These are phyloP conservation scores for Trypanosoma brucei DNA, from an alignment of 208 protist genomes.

Conservation along the genomic window DNA sequence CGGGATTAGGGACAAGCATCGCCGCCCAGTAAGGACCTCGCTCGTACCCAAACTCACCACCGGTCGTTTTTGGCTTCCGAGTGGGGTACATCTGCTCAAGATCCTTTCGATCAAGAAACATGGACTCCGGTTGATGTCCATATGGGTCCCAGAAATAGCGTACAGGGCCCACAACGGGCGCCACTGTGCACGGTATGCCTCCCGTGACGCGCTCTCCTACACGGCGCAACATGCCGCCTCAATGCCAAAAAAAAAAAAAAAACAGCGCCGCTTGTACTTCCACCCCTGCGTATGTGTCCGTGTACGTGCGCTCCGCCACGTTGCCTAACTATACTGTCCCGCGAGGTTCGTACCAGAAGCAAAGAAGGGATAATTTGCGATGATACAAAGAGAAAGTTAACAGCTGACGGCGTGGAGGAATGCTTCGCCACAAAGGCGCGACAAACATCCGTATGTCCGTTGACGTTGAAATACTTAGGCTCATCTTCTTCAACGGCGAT, in stretches of 20 bases:
- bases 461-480: too few relatives aligned
- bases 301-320: neutral
- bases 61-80: slow-evolving; percentile 80
- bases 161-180: neutral
- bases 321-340: too few relatives aligned
- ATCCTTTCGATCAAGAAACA: slow-evolving; percentile 89
- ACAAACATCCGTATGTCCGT: too few relatives aligned
- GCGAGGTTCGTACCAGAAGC: too few relatives aligned
- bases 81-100: slow-evolving; percentile 89
- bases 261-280: too few relatives aligned
- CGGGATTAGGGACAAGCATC: slow-evolving; percentile 87
- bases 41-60: slow-evolving; percentile 87
- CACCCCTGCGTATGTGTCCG: neutral
- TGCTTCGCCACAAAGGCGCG: too few relatives aligned
- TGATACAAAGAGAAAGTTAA: too few relatives aligned
- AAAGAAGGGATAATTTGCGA: too few relatives aligned
- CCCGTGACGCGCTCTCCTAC: slow-evolving; percentile 19
- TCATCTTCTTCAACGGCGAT: too few relatives aligned
- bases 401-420: too few relatives aligned
- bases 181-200: slow-evolving; percentile 17
- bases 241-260: neutral
- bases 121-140: slow-evolving; percentile 84
- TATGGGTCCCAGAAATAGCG: slow-evolving; percentile 84
- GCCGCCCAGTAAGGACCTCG: slow-evolving; percentile 84
- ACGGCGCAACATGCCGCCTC: slow-evolving; percentile 34